phyloP scores from a whole-genome alignment of 2,329 filamentous ascomycete species.

The Pseudopithomyces maydicus region DNA sequence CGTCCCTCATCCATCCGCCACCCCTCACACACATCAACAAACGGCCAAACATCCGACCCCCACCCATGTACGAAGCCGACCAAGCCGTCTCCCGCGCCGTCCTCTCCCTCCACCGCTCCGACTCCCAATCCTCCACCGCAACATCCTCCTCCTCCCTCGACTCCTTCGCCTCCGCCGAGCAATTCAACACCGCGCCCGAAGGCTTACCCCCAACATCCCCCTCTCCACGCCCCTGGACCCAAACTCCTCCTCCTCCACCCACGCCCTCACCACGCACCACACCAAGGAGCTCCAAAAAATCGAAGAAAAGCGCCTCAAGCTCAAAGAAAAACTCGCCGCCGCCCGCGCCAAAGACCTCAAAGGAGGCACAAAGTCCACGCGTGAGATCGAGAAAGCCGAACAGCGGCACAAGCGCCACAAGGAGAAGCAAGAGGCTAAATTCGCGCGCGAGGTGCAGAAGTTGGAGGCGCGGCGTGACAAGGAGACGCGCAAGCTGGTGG shows the following conservation, averaged over 20 bases:
- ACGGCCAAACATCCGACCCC: slow-evolving; percentile 11
- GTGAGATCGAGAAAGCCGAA: slow-evolving; percentile 64
- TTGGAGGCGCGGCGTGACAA: slow-evolving; percentile 69
- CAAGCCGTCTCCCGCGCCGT: slow-evolving; percentile 25
- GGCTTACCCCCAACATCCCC: slow-evolving; percentile 30
- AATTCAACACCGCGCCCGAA: slow-evolving; percentile 45
- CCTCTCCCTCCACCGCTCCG: slow-evolving; percentile 32
- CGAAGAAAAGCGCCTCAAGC: slow-evolving; percentile 59
- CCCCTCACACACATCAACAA: slow-evolving; percentile 22
- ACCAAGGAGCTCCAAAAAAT: slow-evolving; percentile 65
- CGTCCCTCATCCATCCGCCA: slow-evolving; percentile 25
- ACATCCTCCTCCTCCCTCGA: slow-evolving; percentile 29
- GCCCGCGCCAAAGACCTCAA: slow-evolving; percentile 52
- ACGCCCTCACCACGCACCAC: slow-evolving; percentile 56
- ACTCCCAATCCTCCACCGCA: slow-evolving; percentile 32
- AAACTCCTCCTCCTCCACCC: slow-evolving; percentile 10
- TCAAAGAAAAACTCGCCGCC: slow-evolving; percentile 67
- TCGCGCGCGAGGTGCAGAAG: slow-evolving; percentile 58
- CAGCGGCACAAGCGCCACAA: slow-evolving; percentile 67
- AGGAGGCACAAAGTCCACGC: slow-evolving; percentile 44
- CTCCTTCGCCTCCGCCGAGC: slow-evolving; percentile 51
- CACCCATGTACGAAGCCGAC: slow-evolving; percentile 9
- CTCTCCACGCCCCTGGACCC: slow-evolving; percentile 29
- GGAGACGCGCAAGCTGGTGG: slow-evolving; percentile 68
- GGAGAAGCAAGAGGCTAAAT: slow-evolving; percentile 49